Percentiles rank a stretch among this genome's conserved stretches.
Conservation (phyloP, 2,329 filamentous ascomycete genomes). For the Fusarium sp. region DNA sequence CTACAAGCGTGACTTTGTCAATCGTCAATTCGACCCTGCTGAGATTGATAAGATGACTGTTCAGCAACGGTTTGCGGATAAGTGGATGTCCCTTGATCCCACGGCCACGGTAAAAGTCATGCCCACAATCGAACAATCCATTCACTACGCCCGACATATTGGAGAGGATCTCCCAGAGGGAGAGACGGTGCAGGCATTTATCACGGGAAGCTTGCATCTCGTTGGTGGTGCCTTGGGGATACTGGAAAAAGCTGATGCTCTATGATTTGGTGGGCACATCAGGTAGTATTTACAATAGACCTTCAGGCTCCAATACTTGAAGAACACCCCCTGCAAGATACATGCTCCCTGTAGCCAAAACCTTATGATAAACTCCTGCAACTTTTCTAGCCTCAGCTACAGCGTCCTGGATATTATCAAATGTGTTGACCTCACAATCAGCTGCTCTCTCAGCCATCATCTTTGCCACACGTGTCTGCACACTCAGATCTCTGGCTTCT, state of each 20-base stretch:
- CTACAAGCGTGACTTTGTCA: constrained; percentile 67
- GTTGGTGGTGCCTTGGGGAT: constrained; percentile 64
- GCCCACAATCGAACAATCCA: constrained; percentile 65
- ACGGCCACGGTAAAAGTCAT: constrained; percentile 56
- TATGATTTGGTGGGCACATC: constrained; percentile 42
- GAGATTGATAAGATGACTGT: constrained; percentile 62
- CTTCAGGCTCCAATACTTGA: constrained; percentile 69
- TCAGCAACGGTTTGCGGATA: constrained; percentile 62
- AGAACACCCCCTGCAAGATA: constrained; percentile 84
- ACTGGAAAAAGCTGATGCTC: constrained; percentile 56
- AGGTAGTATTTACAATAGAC: constrained; percentile 43
- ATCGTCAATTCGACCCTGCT: constrained; percentile 61
- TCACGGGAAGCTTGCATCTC: constrained; percentile 71
- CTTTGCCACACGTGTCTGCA: constrained; percentile 73
- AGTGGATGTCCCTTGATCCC: constrained; percentile 60
- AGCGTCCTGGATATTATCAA: constrained; percentile 77
- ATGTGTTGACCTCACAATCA: constrained; percentile 55
- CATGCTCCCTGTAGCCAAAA: constrained; percentile 83
- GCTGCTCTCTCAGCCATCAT: constrained; percentile 68
- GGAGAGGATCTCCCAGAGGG: constrained; percentile 43
- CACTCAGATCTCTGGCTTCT: constrained; percentile 59
- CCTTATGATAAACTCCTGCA: constrained; percentile 58
- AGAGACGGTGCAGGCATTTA: constrained; percentile 56
- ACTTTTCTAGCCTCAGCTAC: constrained; percentile 64
- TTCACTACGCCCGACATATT: constrained; percentile 56